Base-by-base conservation (phyloP, 495 filamentous ascomycete genomes). In the Penicillium dipodomyicola region DNA sequence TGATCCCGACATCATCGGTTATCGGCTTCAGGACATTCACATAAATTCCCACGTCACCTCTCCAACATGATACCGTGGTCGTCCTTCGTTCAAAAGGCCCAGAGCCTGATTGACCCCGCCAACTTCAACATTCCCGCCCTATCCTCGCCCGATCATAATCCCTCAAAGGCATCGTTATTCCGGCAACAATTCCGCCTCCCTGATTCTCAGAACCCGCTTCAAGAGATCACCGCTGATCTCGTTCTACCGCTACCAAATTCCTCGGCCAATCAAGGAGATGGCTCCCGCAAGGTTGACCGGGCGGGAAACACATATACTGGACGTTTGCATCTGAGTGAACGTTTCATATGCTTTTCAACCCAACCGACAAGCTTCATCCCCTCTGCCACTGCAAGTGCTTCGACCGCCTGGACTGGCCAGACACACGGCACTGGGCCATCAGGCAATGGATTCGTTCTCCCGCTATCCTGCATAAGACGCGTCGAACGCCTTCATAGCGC, bases 131-230 rank as follows among this genome's bases (percentile, higher is more conserved):
- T 86, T 62, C 79, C 82, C 54, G 83, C 80, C 67, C 73, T 87
- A 66, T 83, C 83, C 54, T 78, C 86, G 55, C 79, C 86, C 56
- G 88, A 91, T 72, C 79, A 80, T 54, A 85, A 88, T 62, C 91
- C 93, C 37, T 92, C 92, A 64, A 98, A 97, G 77, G 84, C 92
- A 32, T 87, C 85, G 49, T 82, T 97, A 49, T 98, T 97, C 77
- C 91, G 94, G 76, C 85, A 89, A 68, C 95, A 98, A 70, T 98
- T 97, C 75, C 90, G 93, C 57, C 86, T 98, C 5, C 94, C 94
- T 8, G 89, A 92, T 63, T 86, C 88, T 10, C 93, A 98, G 67
- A 90, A 84, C 46, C 95, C 94, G 14, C 79, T 96, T 32, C 91
- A 95, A 69, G 94, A 98, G 74, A 96, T 98, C 73, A 91, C 89